Base-by-base conservation (phyloP, 306 rosid species). In the Arachis hypogaea region DNA sequence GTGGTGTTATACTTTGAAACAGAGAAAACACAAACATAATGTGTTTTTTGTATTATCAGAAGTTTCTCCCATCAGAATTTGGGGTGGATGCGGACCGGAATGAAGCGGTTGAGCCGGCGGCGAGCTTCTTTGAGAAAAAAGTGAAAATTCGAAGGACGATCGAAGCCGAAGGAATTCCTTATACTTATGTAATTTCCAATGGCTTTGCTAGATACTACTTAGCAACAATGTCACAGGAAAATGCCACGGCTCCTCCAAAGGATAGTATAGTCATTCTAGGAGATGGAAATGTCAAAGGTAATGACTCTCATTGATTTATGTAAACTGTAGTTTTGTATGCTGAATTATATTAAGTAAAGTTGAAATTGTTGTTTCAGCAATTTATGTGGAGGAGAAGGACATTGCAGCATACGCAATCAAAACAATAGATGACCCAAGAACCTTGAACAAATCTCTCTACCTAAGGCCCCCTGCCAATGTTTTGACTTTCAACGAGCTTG, bases 351-450 rank as follows among this genome's bases (percentile, higher is more conserved):
- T 6, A 10, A 2, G 2, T 6, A 45, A 6, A 41, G 5, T 41
- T 41, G 5, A 41, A 41, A 41, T 22, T 43, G 7, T 16, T 43
- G 4, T 58, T 41, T 29, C 65, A 69, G 77, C 46, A 57, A 29
- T 50, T 56, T 75, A 54, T 57, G 62, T 64, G 7, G 63, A 36
- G 0, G 80, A 80, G 52, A 73, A 69, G 7, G 73, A 75, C 5
- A 3, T 80, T 1, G 80, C 4, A 2, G 41, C 28, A 28, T 75
- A 69, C 30, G 65, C 76, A 49, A 75, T 69, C 3, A 70, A 75
- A 69, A 71, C 81, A 61, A 76, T 52, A 16, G 76, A 77, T 10
- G 76, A 77, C 46, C 76, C 66, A n/a, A 80, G 84, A 80, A 70
- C 80, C 59, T 80, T 80, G 65, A 75, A 75, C 77, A 75, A 80